These are phyloP conservation scores for Diaporthe caulivora DNA, from an alignment of 2,329 filamentous ascomycete species.

Conservation along the genomic window DNA sequence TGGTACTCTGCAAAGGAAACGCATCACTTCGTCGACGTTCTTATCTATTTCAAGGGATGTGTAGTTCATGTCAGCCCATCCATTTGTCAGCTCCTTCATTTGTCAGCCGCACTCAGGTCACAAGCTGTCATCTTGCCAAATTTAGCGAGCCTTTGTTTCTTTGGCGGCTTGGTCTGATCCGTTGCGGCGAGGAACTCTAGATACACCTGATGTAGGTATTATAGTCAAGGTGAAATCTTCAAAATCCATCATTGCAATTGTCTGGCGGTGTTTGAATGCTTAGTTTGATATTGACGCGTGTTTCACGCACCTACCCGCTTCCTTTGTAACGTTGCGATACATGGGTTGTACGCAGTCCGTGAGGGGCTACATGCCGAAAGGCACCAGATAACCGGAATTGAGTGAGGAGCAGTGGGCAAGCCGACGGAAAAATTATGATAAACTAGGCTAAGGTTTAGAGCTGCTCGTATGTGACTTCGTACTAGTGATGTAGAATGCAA, in stretches of 20 bases:
- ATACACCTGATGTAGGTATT: background rate
- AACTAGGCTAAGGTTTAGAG: background rate
- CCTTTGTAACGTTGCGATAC: constrained; percentile 23
- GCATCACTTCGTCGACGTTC: background rate
- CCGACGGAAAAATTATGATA: constrained; percentile 3
- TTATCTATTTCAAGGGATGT: background rate
- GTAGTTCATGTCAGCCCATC: background rate
- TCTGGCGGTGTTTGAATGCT: background rate
- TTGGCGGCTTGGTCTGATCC: background rate
- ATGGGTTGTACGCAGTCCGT: background rate
- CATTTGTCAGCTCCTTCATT: constrained; percentile 5
- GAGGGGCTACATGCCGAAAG: background rate
- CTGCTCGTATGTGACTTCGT: background rate
- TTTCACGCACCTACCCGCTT: background rate
- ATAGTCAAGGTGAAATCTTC: background rate
- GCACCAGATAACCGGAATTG: background rate
- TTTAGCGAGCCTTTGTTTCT: background rate
- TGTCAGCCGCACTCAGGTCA: background rate
- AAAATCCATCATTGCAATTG: background rate
- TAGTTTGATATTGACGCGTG: background rate
- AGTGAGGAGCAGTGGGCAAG: background rate
- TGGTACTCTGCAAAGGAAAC: background rate
- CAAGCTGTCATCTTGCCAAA: background rate
- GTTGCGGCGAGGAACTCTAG: background rate
- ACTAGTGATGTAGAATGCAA: background rate